A percentile compares a stretch with the other conserved stretches of the same genome.
phyloP scores from a whole-genome alignment of 306 rosid genomes.

The Ceratonia siliqua region DNA sequence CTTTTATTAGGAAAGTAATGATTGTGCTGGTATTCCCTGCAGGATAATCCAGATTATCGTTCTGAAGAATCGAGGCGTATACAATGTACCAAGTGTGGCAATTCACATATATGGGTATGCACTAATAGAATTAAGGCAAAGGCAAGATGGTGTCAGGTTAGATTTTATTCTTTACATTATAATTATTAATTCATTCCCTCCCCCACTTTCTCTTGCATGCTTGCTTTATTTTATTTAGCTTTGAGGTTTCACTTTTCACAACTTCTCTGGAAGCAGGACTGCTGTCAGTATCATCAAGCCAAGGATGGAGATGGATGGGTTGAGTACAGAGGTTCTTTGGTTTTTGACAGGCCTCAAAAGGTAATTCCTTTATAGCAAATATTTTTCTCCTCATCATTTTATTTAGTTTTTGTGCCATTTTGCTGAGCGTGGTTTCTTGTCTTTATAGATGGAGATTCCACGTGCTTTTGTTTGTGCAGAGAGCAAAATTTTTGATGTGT shows the following conservation, averaged over 20 bases:
- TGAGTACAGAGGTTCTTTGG: constrained; percentile 89
- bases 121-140: constrained; percentile 87
- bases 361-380: constrained; percentile 39
- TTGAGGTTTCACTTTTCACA: constrained; percentile 27
- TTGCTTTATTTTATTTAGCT: background rate
- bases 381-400: background rate
- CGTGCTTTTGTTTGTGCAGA: constrained; percentile 98
- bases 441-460: constrained; percentile 83
- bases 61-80: constrained; percentile 94
- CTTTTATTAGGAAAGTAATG: constrained; percentile 19
- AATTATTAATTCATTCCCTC: background rate
- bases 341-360: constrained; percentile 80
- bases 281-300: constrained; percentile 98
- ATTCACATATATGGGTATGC: constrained; percentile 98
- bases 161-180: constrained; percentile 25
- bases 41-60: constrained; percentile 71
- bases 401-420: constrained; percentile 20
- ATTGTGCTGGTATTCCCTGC: constrained; percentile 34
- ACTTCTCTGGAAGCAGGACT: constrained; percentile 65
- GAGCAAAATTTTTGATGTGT: constrained; percentile 94
- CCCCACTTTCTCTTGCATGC: constrained; percentile 11
- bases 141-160: constrained; percentile 99
- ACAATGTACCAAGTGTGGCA: constrained; percentile 94
- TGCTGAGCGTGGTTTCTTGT: constrained; percentile 33
- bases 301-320: constrained; percentile 99